These are phyloP conservation scores for Endoconidiophora laricicola DNA, from an alignment of 2,329 filamentous ascomycete genomes.

Conservation along the genomic window DNA sequence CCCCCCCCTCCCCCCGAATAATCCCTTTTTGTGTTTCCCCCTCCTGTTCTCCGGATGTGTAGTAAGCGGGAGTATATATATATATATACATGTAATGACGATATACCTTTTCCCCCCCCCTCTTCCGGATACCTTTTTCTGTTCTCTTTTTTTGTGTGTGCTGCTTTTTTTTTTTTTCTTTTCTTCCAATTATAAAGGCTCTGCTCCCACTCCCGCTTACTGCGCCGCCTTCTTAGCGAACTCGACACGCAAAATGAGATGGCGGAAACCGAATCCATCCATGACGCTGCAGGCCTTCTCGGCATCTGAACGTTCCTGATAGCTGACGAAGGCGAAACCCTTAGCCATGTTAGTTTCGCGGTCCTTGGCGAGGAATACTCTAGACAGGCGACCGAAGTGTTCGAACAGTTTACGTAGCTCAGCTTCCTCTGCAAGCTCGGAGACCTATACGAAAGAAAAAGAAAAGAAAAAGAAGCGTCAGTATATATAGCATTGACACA, in stretches of 20 bases:
- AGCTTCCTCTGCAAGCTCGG: constrained; percentile 89
- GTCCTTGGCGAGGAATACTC: constrained; percentile 96
- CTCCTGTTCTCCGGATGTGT: too few species aligned
- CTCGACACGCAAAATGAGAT: constrained; percentile 73
- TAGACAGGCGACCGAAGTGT: constrained; percentile 86
- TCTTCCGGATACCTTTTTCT: neutral
- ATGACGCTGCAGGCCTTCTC: constrained; percentile 91
- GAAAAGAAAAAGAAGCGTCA: neutral
- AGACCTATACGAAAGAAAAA: constrained; percentile 42
- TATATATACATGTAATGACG: neutral
- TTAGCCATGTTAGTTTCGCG: constrained; percentile 90
- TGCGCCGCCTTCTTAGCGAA: constrained; percentile 50
- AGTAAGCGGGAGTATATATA: too few species aligned
- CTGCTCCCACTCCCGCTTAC: neutral
- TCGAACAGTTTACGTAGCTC: constrained; percentile 97
- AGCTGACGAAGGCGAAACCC: constrained; percentile 98
- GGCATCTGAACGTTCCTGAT: constrained; percentile 76
- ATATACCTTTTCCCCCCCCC: neutral
- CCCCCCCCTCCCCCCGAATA: too few species aligned
- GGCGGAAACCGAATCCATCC: constrained; percentile 86
- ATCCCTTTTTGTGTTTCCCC: too few species aligned
- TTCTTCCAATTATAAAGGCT: neutral
- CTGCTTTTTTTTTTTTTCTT: constrained; percentile 2
- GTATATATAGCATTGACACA: too few species aligned
- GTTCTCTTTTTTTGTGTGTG: neutral